Percentiles rank a stretch among this genome's conserved stretches.
These are phyloP conservation scores for Cicer cuneatum DNA, from an alignment of 306 rosid species.

Conservation along the genomic window DNA sequence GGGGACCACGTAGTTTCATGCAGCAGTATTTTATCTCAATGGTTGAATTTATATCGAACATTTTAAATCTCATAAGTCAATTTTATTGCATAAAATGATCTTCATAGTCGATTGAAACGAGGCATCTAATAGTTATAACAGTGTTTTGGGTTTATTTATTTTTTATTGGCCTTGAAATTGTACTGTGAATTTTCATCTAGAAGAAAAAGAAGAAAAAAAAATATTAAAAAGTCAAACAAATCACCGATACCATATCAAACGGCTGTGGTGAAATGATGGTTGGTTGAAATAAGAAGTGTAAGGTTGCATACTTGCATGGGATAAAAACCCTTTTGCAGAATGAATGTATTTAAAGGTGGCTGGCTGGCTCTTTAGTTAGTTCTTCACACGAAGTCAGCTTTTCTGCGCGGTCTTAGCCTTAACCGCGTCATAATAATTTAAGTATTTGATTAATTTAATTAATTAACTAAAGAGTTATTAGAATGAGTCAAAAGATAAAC, in stretches of 20 bases:
- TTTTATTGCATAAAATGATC: no score
- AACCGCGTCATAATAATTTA: slow-evolving; percentile 44
- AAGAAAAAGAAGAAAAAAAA: no score
- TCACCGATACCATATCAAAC: background rate
- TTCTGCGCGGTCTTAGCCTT: slow-evolving; percentile 27
- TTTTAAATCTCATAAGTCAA: no score
- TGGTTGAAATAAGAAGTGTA: slow-evolving; percentile 7
- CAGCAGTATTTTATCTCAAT: no score
- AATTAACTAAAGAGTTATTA: background rate
- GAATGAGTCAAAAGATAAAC: no score
- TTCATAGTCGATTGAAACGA: no score
- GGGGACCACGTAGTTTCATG: no score
- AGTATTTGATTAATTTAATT: background rate
- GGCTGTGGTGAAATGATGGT: background rate
- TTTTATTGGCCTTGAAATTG: background rate
- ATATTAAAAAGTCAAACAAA: background rate
- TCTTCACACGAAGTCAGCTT: slow-evolving; percentile 52
- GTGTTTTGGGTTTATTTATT: background rate
- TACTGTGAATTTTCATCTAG: no score
- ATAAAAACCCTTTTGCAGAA: background rate
- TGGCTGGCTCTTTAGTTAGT: slow-evolving; percentile 1
- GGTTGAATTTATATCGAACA: no score
- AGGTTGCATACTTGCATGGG: background rate
- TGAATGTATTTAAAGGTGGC: background rate
- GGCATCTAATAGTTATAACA: no score